Evolutionary conservation across 345 rosid genomes (phyloP).

Genomic region (Clarkia xantiana): DNA sequence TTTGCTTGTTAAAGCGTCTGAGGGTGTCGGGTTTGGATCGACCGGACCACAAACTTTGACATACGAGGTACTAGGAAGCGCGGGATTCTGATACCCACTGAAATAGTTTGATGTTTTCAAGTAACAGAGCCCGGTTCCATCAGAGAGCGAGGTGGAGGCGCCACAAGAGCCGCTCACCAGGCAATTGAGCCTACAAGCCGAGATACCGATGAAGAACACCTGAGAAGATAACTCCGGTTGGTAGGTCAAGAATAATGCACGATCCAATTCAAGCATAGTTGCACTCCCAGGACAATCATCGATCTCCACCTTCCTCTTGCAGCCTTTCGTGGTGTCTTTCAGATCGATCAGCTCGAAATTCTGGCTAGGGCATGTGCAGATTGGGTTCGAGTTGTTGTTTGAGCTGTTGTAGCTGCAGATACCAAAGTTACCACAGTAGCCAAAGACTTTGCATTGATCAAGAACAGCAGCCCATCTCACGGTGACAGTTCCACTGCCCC

Average conservation of each 20-base stretch:
- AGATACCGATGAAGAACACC: slow-evolving; percentile 19
- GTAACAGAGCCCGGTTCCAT: slow-evolving; percentile 47
- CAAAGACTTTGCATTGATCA: slow-evolving; percentile 47
- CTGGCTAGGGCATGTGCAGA: slow-evolving; percentile 47
- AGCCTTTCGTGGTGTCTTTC: slow-evolving; percentile 35
- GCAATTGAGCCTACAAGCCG: slow-evolving; percentile 39
- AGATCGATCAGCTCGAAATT: slow-evolving; percentile 41
- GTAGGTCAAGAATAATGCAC: slow-evolving; percentile 25
- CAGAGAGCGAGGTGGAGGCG: slow-evolving; percentile 42
- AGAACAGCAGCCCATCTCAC: slow-evolving; percentile 38
- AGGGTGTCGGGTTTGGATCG: slow-evolving; percentile 18
- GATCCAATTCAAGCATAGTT: slow-evolving; percentile 36
- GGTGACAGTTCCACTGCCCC: slow-evolving; percentile 11
- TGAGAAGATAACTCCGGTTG: slow-evolving; percentile 15
- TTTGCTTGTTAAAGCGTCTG: slow-evolving; percentile 3
- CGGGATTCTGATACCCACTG: slow-evolving; percentile 38
- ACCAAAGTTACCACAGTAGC: slow-evolving; percentile 47
- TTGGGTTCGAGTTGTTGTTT: slow-evolving; percentile 18
- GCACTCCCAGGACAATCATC: slow-evolving; percentile 24
- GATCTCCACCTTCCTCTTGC: slow-evolving; percentile 39
- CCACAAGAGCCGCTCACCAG: slow-evolving; percentile 24
- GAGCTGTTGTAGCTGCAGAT: slow-evolving; percentile 37
- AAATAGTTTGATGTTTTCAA: slow-evolving; percentile 33
- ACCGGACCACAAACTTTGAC: slow-evolving; percentile 48
- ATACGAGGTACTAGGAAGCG: slow-evolving; percentile 38